Base-by-base conservation (phyloP, 73 alveolate species). In the Uronychia setigera region DNA sequence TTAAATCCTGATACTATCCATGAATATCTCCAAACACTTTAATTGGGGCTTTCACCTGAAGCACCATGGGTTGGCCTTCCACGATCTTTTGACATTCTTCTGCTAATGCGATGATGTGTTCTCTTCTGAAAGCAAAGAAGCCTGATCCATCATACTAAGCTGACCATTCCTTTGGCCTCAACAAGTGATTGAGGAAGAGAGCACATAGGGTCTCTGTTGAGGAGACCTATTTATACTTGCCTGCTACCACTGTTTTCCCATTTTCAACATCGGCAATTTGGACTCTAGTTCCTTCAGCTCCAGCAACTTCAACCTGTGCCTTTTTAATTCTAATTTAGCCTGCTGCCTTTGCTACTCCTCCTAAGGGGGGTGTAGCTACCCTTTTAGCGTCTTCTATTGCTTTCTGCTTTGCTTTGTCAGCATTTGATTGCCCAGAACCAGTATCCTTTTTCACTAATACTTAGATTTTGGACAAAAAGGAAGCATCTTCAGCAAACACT, bases 1-100 rank as follows among this genome's bases (percentile, higher is more conserved):
- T 98, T 60, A 98, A 87, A 94, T 98, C 99, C 58, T 92, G 92
- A 87, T 92, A 98, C 91, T 97, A 98, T 26, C 99, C 99, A 83
- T 98, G 99, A 46, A 98, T 94, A 93, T 97, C 99, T 29, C 99
- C 99, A 81, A 95, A 98, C 33, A 98, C 99, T 93, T 96, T 92
- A 58, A 93, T 88, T 0, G 99, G 99, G 31, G 99, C 98, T 77
- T 97, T 96, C 28, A 97, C 94, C 60, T 94, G 79, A 74, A 97
- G 93, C 1, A 94, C 96, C 98, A 97, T 97, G 77, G 98, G 99
- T 90, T 97, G 97, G 5, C 83, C 90, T 82, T 95, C 94, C 46
- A 97, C 94, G 29, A 94, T 88, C 79, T 93, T 93, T 76, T 82
- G 83, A 34, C 95, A 86, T 79, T 93, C 97, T n/a, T 95, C 99